Base-by-base conservation (phyloP, 1,139 yeast species). In the Candida sp. region DNA sequence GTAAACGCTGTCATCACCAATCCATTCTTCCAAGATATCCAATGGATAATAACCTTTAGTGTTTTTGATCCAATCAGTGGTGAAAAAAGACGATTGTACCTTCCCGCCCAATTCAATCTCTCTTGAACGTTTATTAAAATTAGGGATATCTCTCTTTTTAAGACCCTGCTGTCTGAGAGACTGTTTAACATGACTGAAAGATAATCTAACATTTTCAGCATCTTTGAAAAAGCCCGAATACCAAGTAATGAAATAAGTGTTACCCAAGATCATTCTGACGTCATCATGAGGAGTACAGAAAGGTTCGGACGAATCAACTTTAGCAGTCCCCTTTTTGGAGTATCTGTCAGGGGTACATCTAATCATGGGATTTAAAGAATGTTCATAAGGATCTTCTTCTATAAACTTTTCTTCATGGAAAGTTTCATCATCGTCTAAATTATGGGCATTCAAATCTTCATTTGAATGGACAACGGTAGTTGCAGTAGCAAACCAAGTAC, bases 331-430 rank as follows among this genome's bases (percentile, higher is more conserved):
- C 60, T 82, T 86, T 53, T 75, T 77, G 56, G 71, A 73, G 59
- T 86, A 89, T 39, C 75, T 63, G 43, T 84, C 85, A 1, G 97
- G 97, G 3, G 91, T 86, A 65, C 97, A 89, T 63, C 97, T 75
- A 55, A 87, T 77, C 44, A 89, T 63, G 0, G 97, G 97, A 55
- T 83, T 86, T 57, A 89, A 72, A 21, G 75, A 66, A 36, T 80
- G 83, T 55, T 87, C 84, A 1, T 87, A 77, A 15, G 75, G 72
- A 60, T 87, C 95, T 59, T 87, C 95, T 4, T 79, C 82, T 21
- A 77, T 58, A 55, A 63, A 73, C 37, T 64, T 56, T 36, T 77
- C 81, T 50, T 87, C 88, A 44, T 70, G 75, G 54, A 75, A 77
- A 0, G 65, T 57, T 34, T 81, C 84, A 49, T 70, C 82, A 1